Evolutionary conservation across 305 asterid genomes (phyloP).

Genomic region (Fraxinus dipetala): DNA sequence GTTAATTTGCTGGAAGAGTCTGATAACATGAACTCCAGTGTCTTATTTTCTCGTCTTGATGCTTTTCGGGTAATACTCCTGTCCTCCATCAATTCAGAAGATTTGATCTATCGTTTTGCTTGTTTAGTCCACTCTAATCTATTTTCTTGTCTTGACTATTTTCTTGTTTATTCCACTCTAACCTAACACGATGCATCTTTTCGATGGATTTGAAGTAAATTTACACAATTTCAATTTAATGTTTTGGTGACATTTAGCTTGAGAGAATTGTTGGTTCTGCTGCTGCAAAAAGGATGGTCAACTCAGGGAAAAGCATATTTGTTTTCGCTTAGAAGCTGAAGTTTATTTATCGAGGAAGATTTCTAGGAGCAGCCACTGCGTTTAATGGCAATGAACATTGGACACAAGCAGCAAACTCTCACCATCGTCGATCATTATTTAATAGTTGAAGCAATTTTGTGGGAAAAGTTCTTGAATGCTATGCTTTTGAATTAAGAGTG

Average conservation of each 20-base stretch:
- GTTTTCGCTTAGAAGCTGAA: slow-evolving; percentile 45
- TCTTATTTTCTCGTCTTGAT: slow-evolving; percentile 76
- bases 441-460: too few species aligned
- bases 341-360: background rate
- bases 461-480: too few species aligned
- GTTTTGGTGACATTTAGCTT: slow-evolving; percentile 40
- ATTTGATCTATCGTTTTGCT: background rate
- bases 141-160: background rate
- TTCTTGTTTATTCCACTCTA: background rate
- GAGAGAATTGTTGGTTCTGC: slow-evolving; percentile 81
- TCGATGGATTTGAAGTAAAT: background rate
- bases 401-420: too few species aligned
- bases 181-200: background rate
- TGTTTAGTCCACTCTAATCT: background rate
- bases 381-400: too few species aligned
- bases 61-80: slow-evolving; percentile 60
- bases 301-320: slow-evolving; percentile 67
- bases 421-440: too few species aligned
- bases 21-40: slow-evolving; percentile 64
- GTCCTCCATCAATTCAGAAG: slow-evolving; percentile 1
- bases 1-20: slow-evolving; percentile 71
- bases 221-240: too few species aligned
- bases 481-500: too few species aligned
- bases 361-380: too few species aligned
- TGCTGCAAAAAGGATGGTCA: slow-evolving; percentile 73